These are phyloP conservation scores for Pseudonectria buxi DNA, from an alignment of 2,329 filamentous ascomycete species.

Conservation along the genomic window DNA sequence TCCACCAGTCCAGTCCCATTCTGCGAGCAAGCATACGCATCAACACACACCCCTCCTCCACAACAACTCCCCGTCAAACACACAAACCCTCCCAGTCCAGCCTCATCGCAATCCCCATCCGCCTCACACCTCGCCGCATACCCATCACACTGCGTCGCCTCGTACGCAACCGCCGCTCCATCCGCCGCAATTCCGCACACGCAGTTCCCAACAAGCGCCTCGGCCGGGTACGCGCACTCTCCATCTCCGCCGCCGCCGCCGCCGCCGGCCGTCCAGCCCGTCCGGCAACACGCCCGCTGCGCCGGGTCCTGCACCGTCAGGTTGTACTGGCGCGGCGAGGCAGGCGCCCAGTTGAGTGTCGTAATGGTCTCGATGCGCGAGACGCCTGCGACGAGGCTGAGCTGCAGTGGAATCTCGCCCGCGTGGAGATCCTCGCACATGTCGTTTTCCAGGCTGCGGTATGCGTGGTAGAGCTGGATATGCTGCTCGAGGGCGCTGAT, in stretches of 20 bases:
- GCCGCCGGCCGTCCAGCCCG: constrained; percentile 16
- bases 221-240: constrained; percentile 25
- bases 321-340: constrained; percentile 19
- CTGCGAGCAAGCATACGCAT: constrained; percentile 31
- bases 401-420: constrained; percentile 23
- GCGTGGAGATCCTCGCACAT: constrained; percentile 29
- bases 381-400: constrained; percentile 28
- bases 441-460: constrained; percentile 25
- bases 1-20: constrained; percentile 24
- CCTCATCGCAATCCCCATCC: constrained; percentile 21
- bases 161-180: constrained; percentile 24
- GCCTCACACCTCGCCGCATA: constrained; percentile 20
- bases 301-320: constrained; percentile 29
- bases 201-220: constrained; percentile 25
- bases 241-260: too few species aligned
- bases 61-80: constrained; percentile 32
- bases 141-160: constrained; percentile 28
- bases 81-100: constrained; percentile 19
- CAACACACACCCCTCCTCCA: constrained; percentile 29
- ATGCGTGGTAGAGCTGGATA: constrained; percentile 24
- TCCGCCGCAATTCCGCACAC: constrained; percentile 27
- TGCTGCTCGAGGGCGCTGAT: constrained; percentile 26
- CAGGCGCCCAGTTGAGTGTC: constrained; percentile 24
- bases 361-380: constrained; percentile 23
- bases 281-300: constrained; percentile 27